A percentile compares a stretch with the other conserved stretches of the same genome.
Evolutionary conservation across 345 rosid species (phyloP).

Genomic region (Salix udensis): DNA sequence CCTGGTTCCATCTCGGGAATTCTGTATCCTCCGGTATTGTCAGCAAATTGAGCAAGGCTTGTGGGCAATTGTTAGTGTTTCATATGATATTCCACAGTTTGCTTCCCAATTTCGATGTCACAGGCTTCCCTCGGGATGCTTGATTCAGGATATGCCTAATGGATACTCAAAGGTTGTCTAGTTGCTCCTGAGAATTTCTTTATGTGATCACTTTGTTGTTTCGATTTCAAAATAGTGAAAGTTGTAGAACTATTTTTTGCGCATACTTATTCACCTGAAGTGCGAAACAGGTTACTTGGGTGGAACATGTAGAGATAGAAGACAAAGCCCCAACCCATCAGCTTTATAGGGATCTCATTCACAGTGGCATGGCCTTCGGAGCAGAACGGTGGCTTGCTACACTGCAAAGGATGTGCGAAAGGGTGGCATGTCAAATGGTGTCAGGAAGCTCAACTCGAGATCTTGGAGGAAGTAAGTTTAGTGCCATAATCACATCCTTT

Average conservation of each 20-base stretch:
- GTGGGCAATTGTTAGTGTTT: constrained; percentile 85
- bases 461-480: constrained; percentile 65
- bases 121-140: constrained; percentile 90
- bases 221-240: background rate
- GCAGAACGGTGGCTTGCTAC: constrained; percentile 82
- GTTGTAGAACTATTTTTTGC: background rate
- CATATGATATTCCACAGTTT: constrained; percentile 73
- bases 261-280: constrained; percentile 5
- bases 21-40: constrained; percentile 70
- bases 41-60: constrained; percentile 87
- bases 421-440: constrained; percentile 72
- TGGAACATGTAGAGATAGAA: constrained; percentile 83
- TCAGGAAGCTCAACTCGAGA: constrained; percentile 63
- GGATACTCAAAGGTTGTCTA: constrained; percentile 81
- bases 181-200: constrained; percentile 6
- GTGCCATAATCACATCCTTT: background rate
- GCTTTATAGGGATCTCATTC: constrained; percentile 61
- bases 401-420: constrained; percentile 80
- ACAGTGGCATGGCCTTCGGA: constrained; percentile 75
- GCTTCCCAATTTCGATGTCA: constrained; percentile 51
- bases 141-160: constrained; percentile 93
- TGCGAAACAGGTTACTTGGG: constrained; percentile 74
- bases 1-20: constrained; percentile 68
- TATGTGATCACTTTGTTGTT: constrained; percentile 8
- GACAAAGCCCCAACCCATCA: constrained; percentile 54